Evolutionary conservation across 2,329 filamentous ascomycete genomes (phyloP).

Genomic region (Rutstroemia sp.): DNA sequence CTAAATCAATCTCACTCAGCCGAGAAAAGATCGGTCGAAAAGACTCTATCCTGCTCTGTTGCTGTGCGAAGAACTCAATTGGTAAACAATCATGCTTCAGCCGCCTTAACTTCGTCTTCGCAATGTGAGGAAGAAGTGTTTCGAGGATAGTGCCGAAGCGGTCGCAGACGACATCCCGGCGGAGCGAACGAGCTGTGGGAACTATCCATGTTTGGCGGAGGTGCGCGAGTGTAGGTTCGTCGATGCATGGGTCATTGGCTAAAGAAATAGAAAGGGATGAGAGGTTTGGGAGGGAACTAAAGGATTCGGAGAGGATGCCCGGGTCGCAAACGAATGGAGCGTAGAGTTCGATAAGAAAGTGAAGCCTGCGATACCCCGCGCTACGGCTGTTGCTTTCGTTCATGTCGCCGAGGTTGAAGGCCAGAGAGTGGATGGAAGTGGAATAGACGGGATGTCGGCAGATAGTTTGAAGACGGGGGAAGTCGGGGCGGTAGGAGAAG

Average conservation of each 20-base stretch:
- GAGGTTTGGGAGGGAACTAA: slow-evolving; percentile 18
- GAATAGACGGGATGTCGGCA: slow-evolving; percentile 19
- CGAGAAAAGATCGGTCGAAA: slow-evolving; percentile 13
- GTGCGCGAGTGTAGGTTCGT: slow-evolving; percentile 7
- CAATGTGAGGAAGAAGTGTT: slow-evolving; percentile 2
- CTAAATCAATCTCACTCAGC: slow-evolving; percentile 16
- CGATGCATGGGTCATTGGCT: background rate
- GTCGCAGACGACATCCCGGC: slow-evolving; percentile 16
- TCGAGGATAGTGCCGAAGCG: slow-evolving; percentile 19
- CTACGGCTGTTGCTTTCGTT: slow-evolving; percentile 27
- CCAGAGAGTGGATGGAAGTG: slow-evolving; percentile 12
- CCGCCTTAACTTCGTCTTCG: slow-evolving; percentile 5
- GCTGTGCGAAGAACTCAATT: slow-evolving; percentile 26
- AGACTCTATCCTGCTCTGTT: slow-evolving; percentile 8
- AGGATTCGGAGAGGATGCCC: slow-evolving; percentile 12
- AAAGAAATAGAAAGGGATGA: background rate
- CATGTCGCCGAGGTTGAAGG: slow-evolving; percentile 24
- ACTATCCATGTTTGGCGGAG: slow-evolving; percentile 22
- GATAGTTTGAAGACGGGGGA: slow-evolving; percentile 15
- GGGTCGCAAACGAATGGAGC: slow-evolving; percentile 20
- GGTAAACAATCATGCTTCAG: slow-evolving; percentile 25
- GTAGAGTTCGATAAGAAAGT: background rate
- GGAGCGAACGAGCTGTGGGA: slow-evolving; percentile 20
- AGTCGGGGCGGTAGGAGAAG: slow-evolving; percentile 15
- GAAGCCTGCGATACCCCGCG: background rate